Evolutionary conservation across 352 stramenopile genomes (phyloP), one percentile per base, ranked within the genome.

Genomic region (Hyaloperonospora brassicae): DNA sequence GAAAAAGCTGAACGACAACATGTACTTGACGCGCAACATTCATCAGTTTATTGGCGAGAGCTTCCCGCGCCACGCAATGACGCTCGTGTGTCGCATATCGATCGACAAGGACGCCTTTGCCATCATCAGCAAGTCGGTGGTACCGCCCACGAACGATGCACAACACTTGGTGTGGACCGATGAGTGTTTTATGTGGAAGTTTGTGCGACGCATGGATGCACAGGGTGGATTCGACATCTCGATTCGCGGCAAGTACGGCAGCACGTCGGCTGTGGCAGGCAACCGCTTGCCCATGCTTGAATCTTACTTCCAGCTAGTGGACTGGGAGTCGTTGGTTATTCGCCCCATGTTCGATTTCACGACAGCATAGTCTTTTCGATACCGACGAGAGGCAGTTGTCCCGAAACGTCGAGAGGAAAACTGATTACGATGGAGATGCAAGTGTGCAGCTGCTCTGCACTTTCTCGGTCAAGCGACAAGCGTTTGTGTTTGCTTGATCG

Each of bases 81-180:
- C 75, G 25, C 70, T 92, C 10, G 76, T 92, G 55, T 88, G 74
- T 27, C 79, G 81, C 48, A 80, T 92, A 60, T 89, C 74, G 31
- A 86, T 92, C 61, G 81, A 92, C 57, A 76, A 84, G 51, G 70
- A 92, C 66, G 87, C 66, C 21, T 92, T 87, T 39, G 81, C 72
- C 27, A 89, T 92, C 59, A 72, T 92, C 56, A 83, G 69, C 73
- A 89, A 87, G 64, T 89, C 79, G 25, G 78, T 92, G 27, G 70
- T 87, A 40, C 81, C 81, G 4, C 79, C 79, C 0, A 83, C 79
- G 24, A 86, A 85, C 62, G 81, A 92, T 44, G 81, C 79, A 23
- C 81, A 92, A 67, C 79, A 92, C 59, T 60, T 92, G 43, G 81
- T 92, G n/a, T 92, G 81, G 81, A 92, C 81, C 7, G 81, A 92